Evolutionary conservation across 306 rosid species (phyloP), one percentile per base, ranked within the genome.

Genomic region (Lathyrus tuberosus): DNA sequence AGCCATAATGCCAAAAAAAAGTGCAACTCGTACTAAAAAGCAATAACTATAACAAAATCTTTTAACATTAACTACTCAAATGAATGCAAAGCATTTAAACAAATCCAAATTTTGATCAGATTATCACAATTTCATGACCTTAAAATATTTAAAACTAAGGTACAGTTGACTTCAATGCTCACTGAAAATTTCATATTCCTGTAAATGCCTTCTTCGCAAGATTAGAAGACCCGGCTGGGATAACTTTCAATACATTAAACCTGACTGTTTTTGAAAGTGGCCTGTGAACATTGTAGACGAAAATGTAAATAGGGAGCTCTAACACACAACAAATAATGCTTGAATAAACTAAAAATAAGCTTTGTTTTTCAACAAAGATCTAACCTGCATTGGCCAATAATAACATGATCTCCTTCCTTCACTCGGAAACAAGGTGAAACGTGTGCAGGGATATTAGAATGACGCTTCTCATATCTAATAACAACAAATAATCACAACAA

Each of bases 341-440:
- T 17, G 6, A 1, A 51, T 51, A 51, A 18, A 9, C 30, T 35
- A 10, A 20, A 52, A 18, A 18, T 9, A 18, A 18, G 3, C 11
- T 9, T 10, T 52, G 12, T 4, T 20, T 8, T 10, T 10, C 30
- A 18, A 18, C 11, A 20, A 10, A 9, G 28, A 20, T 20, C 58
- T 52, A 20, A 52, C 58, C 58, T 52, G 58, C 58, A 52, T 20
- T 52, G 58, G 13, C 58, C 58, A 18, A 52, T 52, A 18, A 20
- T 52, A 20, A 52, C 58, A 52, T 52, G 58, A 52, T 52, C 58
- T 10, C 58, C 58, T 52, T 52, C 58, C 58, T 52, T 52, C 31
- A 52, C 58, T 18, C 58, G 58, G 30, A 52, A 52, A 52, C 58
- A 52, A 52, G 58, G 58, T 52, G 58, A 52, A 18, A 52, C 14